A percentile compares a stretch with the other conserved stretches of the same genome.
Evolutionary conservation across 1,139 yeast species (phyloP).

Genomic region (Pichia sp.): DNA sequence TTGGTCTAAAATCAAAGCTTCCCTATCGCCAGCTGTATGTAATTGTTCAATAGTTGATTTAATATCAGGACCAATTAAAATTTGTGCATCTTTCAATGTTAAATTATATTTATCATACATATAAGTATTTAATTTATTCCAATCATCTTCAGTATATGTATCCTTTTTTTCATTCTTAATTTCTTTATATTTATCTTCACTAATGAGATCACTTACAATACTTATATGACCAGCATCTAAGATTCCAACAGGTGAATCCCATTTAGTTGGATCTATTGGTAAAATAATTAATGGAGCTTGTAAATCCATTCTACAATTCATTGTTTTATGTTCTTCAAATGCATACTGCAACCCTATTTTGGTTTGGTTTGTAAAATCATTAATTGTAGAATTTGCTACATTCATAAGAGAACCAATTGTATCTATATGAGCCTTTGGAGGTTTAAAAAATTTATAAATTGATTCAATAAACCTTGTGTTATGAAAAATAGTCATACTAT

Average conservation of each 20-base stretch:
- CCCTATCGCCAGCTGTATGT: conserved; percentile 40
- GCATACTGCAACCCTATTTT: conserved; percentile 91
- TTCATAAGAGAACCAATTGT: conserved; percentile 88
- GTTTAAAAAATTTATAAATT: conserved; percentile 67
- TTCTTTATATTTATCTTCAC: conserved; percentile 60
- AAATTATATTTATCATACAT: conserved; percentile 88
- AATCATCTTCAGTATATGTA: conserved; percentile 65
- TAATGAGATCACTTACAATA: conserved; percentile 74
- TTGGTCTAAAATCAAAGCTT: conserved; percentile 65
- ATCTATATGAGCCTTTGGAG: conserved; percentile 80
- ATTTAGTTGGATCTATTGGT: conserved; percentile 73
- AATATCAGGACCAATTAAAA: conserved; percentile 78
- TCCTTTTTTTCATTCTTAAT: conserved; percentile 60
- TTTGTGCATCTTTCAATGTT: conserved; percentile 77
- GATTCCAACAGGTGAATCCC: conserved; percentile 84
- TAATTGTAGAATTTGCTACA: conserved; percentile 94
- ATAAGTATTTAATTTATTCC: conserved; percentile 62
- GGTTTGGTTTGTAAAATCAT: conserved; percentile 83
- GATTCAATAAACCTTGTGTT: conserved; percentile 77
- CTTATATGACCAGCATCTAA: conserved; percentile 96
- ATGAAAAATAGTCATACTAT: conserved; percentile 85
- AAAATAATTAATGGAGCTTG: conserved; percentile 92
- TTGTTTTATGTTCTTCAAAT: conserved; percentile 86
- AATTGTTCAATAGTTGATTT: conserved; percentile 69
- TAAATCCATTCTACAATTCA: conserved; percentile 75